Evolutionary conservation across 2,329 filamentous ascomycete species (phyloP).

Genomic region (Aspergillus brasiliensis): DNA sequence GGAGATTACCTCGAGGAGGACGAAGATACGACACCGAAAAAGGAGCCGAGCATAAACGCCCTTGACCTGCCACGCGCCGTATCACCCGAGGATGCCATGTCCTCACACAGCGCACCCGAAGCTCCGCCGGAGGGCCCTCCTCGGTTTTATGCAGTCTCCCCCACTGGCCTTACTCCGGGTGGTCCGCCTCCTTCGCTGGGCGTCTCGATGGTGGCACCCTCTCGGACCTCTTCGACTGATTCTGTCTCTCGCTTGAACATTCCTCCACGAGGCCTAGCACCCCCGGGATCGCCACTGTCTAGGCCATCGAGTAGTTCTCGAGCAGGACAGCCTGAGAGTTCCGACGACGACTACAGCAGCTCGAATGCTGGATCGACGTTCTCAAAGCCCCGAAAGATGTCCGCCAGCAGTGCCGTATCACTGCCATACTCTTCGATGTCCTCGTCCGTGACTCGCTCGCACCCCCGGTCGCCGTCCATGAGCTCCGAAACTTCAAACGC

Average conservation of each 20-base stretch:
- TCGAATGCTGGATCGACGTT: constrained; percentile 62
- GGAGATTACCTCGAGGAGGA: constrained; percentile 20
- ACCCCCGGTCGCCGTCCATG: constrained; percentile 78
- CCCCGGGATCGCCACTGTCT: constrained; percentile 48
- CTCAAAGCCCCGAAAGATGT: constrained; percentile 74
- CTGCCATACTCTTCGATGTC: constrained; percentile 65
- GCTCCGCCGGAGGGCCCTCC: constrained; percentile 20
- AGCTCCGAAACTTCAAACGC: constrained; percentile 76
- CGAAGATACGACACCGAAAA: constrained; percentile 38
- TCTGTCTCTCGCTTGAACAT: constrained; percentile 42
- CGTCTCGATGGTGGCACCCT: constrained; percentile 24
- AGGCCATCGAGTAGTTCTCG: constrained; percentile 54
- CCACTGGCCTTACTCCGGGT: constrained; percentile 12
- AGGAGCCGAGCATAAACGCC: constrained; percentile 22
- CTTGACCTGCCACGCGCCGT: constrained; percentile 34
- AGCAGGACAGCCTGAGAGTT: constrained; percentile 65
- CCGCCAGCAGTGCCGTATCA: constrained; percentile 67
- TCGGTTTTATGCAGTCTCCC: constrained; percentile 23
- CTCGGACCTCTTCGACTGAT: constrained; percentile 39
- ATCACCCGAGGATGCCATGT: constrained; percentile 35
- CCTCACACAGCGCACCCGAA: constrained; percentile 17
- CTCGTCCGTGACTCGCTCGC: constrained; percentile 59
- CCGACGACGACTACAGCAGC: constrained; percentile 68
- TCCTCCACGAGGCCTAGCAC: constrained; percentile 46
- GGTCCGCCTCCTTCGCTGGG: constrained; percentile 9